A percentile compares a stretch with the other conserved stretches of the same genome.
These are phyloP conservation scores for Yamadazyma triangularis DNA, from an alignment of 1,139 yeast species.

Conservation along the genomic window DNA sequence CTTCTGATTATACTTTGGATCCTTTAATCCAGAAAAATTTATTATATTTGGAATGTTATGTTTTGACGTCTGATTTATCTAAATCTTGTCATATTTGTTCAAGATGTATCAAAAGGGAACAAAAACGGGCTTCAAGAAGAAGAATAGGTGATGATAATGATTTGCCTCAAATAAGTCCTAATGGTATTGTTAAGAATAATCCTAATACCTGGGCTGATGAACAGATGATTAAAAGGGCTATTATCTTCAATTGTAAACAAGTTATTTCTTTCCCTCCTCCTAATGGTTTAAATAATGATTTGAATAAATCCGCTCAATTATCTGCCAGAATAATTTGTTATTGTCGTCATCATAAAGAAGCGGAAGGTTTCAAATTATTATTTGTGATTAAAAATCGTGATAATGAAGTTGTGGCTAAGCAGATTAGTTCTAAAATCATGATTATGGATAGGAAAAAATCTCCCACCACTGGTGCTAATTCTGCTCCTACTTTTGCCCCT, in stretches of 20 bases:
- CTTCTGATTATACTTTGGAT: conserved; percentile 40
- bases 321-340: conserved; percentile 90
- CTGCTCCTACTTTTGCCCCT: conserved; percentile 7
- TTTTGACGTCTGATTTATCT: conserved; percentile 49
- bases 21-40: conserved; percentile 47
- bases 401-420: conserved; percentile 67
- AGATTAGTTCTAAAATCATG: conserved; percentile 69
- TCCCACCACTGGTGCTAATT: conserved; percentile 14
- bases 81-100: conserved; percentile 74
- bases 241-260: conserved; percentile 88
- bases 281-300: conserved; percentile 32
- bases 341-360: conserved; percentile 89
- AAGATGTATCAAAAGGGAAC: conserved; percentile 87
- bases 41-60: conserved; percentile 63
- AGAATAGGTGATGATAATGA: conserved; percentile 48
- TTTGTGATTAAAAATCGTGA: conserved; percentile 61
- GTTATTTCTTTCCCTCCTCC: conserved; percentile 72
- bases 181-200: conserved; percentile 30
- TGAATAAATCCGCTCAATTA: conserved; percentile 55
- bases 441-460: conserved; percentile 91
- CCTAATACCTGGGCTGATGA: conserved; percentile 74
- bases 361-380: conserved; percentile 71
- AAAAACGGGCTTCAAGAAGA: conserved; percentile 87
- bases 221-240: conserved; percentile 69
- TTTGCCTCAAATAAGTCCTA: conserved; percentile 8